Evolutionary conservation across 2,329 filamentous ascomycete genomes (phyloP).

Genomic region (Aspergillus alliaceus): DNA sequence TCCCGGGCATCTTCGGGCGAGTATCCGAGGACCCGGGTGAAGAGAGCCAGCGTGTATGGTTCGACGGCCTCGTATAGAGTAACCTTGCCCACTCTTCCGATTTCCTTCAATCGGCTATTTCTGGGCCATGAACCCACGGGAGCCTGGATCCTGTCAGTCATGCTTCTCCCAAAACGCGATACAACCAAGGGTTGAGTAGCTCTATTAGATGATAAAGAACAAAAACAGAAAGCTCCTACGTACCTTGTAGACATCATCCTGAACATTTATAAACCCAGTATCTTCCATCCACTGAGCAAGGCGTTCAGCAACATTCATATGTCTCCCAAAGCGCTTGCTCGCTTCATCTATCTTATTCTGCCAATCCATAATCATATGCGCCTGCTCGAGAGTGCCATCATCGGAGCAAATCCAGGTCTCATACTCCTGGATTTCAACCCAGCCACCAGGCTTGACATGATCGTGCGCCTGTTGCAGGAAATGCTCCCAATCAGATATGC

Average conservation of each 20-base stretch:
- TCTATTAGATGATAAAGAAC: not conserved
- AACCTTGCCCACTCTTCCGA: slow-evolving; percentile 33
- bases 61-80: slow-evolving; percentile 34
- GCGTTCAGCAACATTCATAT: slow-evolving; percentile 33
- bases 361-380: slow-evolving; percentile 29
- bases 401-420: slow-evolving; percentile 29
- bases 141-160: slow-evolving; percentile 22
- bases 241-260: slow-evolving; percentile 38
- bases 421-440: slow-evolving; percentile 39
- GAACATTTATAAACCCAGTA: slow-evolving; percentile 33
- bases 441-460: slow-evolving; percentile 37
- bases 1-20: slow-evolving; percentile 30
- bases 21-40: slow-evolving; percentile 38
- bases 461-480: slow-evolving; percentile 31
- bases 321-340: slow-evolving; percentile 35
- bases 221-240: not conserved
- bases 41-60: slow-evolving; percentile 40
- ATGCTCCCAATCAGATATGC: slow-evolving; percentile 36
- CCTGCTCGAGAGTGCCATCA: slow-evolving; percentile 30
- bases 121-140: slow-evolving; percentile 38
- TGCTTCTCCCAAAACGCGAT: not conserved
- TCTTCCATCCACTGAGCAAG: slow-evolving; percentile 28
- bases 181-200: not conserved
- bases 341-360: slow-evolving; percentile 29
- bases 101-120: slow-evolving; percentile 32